A percentile compares a stretch with the other conserved stretches of the same genome.
Evolutionary conservation across 345 rosid genomes (phyloP).

Genomic region (Carallia brachiata): DNA sequence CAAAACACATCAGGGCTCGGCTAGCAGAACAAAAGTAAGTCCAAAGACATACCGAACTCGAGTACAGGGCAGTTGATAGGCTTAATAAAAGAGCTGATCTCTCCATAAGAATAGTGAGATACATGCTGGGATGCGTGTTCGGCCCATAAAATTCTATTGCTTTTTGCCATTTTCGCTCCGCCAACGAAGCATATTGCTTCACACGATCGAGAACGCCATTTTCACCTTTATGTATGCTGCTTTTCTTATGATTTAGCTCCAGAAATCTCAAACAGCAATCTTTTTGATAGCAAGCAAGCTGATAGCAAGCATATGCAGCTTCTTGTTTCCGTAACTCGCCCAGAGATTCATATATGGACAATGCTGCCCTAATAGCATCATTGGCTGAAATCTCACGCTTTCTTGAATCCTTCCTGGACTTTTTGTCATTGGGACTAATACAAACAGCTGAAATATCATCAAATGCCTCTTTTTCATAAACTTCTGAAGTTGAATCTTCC

Average conservation of each 20-base stretch:
- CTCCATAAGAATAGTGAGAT: constrained; percentile 67
- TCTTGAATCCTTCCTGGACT: constrained; percentile 40
- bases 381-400: constrained; percentile 75
- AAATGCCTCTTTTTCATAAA: constrained; percentile 42
- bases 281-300: constrained; percentile 83
- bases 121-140: constrained; percentile 68
- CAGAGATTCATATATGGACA: constrained; percentile 70
- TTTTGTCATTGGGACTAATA: constrained; percentile 24
- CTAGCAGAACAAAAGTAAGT: neutral
- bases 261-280: constrained; percentile 70
- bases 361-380: constrained; percentile 89
- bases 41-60: constrained; percentile 48
- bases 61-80: constrained; percentile 54
- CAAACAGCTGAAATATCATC: constrained; percentile 30
- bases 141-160: constrained; percentile 77
- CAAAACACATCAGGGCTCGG: neutral
- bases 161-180: constrained; percentile 84
- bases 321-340: constrained; percentile 84
- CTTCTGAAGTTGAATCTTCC: constrained; percentile 58
- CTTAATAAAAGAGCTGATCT: constrained; percentile 58
- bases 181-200: constrained; percentile 80
- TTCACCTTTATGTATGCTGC: constrained; percentile 45
- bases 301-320: constrained; percentile 79
- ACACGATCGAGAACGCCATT: constrained; percentile 51
- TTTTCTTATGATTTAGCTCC: constrained; percentile 42